phyloP scores from a whole-genome alignment of 2,329 filamentous ascomycete genomes.

The Orbilia ellipsospora region DNA sequence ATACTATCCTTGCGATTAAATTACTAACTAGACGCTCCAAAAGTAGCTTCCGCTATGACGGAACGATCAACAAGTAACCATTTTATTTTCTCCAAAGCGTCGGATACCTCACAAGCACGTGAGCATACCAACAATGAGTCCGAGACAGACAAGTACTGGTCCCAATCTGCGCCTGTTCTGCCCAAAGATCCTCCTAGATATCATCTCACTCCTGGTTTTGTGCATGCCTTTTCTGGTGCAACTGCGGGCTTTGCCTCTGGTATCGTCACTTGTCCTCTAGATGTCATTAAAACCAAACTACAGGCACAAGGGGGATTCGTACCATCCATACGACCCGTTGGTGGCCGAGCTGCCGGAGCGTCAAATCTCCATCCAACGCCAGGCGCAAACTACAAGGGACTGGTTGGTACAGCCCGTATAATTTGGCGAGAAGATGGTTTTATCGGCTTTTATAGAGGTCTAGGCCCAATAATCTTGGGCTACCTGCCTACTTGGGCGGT shows the following conservation, averaged over 20 bases:
- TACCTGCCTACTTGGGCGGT: slow-evolving; percentile 98
- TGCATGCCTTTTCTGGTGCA: slow-evolving; percentile 88
- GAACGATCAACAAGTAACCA: slow-evolving; percentile 37
- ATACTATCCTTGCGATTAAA: not conserved
- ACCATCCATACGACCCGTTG: slow-evolving; percentile 19
- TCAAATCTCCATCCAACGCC: slow-evolving; percentile 60
- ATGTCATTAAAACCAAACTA: slow-evolving; percentile 98
- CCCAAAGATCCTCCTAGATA: slow-evolving; percentile 26
- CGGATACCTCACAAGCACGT: slow-evolving; percentile 15
- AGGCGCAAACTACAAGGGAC: slow-evolving; percentile 78
- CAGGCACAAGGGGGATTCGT: slow-evolving; percentile 90
- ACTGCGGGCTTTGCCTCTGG: slow-evolving; percentile 91
- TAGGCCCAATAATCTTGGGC: slow-evolving; percentile 93
- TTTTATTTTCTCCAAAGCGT: slow-evolving; percentile 29
- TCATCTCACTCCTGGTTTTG: slow-evolving; percentile 68
- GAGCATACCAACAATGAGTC: slow-evolving; percentile 5
- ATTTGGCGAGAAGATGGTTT: slow-evolving; percentile 92
- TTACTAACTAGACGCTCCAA: not conserved
- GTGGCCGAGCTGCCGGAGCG: slow-evolving; percentile 55
- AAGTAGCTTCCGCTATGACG: slow-evolving; percentile 14
- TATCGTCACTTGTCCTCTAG: slow-evolving; percentile 93
- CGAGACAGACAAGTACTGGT: slow-evolving; percentile 43
- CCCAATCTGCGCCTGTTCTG: slow-evolving; percentile 23
- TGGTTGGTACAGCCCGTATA: slow-evolving; percentile 83
- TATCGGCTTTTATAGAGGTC: slow-evolving; percentile 88